Conservation (phyloP, 1,284 basidiomycete species). For the Cryptococcus amylolentus region DNA sequence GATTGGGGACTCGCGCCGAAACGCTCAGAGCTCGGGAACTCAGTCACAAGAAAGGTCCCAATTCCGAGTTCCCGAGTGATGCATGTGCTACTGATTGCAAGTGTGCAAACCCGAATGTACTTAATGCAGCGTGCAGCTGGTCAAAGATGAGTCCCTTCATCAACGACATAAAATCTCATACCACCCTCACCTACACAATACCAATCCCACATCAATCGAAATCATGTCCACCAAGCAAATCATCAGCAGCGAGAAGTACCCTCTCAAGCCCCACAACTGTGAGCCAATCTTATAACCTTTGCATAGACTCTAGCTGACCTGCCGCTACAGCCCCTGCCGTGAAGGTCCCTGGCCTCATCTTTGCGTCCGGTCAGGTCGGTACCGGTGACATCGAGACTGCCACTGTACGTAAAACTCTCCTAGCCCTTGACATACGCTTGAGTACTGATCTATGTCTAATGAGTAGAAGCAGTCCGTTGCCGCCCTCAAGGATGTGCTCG, state of each 20-base stretch:
- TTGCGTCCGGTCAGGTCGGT: slow-evolving; percentile 11
- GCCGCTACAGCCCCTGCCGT: slow-evolving; percentile 5
- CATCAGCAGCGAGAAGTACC: slow-evolving; percentile 20
- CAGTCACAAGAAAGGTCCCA: no score
- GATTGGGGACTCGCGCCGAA: neutral
- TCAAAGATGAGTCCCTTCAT: no score
- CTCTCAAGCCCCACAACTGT: slow-evolving; percentile 28
- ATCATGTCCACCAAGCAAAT: slow-evolving; percentile 13
- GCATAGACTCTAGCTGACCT: neutral
- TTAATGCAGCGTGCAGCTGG: no score
- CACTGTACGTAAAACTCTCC: slow-evolving; percentile 4
- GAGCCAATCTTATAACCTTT: neutral
- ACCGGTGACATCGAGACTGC: slow-evolving; percentile 11
- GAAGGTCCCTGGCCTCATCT: slow-evolving; percentile 6
- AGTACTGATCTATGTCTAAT: no score
- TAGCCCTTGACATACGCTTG: no score
- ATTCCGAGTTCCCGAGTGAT: neutral
- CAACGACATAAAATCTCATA: no score
- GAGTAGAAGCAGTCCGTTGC: slow-evolving; percentile 9
- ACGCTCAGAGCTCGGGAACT: no score
- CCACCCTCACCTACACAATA: no score
- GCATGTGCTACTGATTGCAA: neutral
- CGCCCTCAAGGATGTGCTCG: slow-evolving; percentile 30
- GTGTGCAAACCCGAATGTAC: no score
- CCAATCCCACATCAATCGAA: no score